Conservation (phyloP, 1,139 yeast species). For the Scheffersomyces segobiensis region DNA sequence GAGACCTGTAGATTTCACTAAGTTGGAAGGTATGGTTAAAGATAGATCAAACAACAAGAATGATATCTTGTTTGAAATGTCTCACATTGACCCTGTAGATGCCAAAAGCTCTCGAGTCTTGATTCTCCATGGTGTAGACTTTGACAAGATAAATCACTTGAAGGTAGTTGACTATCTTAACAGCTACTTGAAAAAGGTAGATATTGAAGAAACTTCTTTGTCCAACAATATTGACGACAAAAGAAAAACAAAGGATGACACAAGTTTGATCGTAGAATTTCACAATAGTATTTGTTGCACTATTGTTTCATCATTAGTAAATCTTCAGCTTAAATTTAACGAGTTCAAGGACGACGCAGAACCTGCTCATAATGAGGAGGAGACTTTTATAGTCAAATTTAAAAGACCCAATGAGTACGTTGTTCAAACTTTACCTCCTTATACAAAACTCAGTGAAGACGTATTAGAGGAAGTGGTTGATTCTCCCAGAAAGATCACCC, state of each 20-base stretch:
- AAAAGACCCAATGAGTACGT: conserved; percentile 67
- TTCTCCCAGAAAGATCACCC: conserved; percentile 37
- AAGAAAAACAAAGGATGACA: conserved; percentile 36
- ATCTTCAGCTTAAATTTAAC: conserved; percentile 32
- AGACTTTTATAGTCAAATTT: conserved; percentile 27
- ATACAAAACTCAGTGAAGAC: conserved; percentile 13
- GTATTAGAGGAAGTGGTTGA: conserved; percentile 31
- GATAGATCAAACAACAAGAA: conserved; percentile 42
- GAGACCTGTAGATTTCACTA: conserved; percentile 54
- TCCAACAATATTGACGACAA: conserved; percentile 32
- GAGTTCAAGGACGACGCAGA: conserved; percentile 21
- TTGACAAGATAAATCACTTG: conserved; percentile 39
- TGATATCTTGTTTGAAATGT: conserved; percentile 36
- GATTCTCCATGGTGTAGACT: conserved; percentile 47
- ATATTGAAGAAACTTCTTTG: conserved; percentile 28
- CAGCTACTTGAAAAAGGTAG: conserved; percentile 39
- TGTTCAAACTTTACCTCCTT: conserved; percentile 31
- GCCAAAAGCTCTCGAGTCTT: conserved; percentile 54
- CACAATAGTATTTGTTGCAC: conserved; percentile 61
- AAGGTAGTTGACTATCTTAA: conserved; percentile 46
- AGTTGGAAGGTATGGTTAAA: conserved; percentile 49
- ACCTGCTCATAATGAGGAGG: conserved; percentile 12
- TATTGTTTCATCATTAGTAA: conserved; percentile 49
- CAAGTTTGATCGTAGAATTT: conserved; percentile 51
- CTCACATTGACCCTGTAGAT: conserved; percentile 52